phyloP scores from a whole-genome alignment of 371 early-diverging fungal species.

The Cokeromyces recurvatus region DNA sequence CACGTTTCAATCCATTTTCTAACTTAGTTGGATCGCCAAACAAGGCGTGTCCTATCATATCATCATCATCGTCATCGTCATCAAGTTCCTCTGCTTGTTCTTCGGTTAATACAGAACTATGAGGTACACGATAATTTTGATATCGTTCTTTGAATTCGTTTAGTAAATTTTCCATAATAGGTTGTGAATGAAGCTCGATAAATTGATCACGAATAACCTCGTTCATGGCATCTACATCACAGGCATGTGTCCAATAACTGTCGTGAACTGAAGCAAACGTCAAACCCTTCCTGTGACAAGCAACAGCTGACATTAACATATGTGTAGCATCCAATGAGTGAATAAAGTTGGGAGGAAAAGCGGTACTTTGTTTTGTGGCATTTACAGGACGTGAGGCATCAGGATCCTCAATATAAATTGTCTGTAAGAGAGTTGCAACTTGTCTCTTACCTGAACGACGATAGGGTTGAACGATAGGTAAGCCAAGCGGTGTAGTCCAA shows the following conservation, averaged over 20 bases:
- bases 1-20: constrained; percentile 22
- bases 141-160: constrained; percentile 86
- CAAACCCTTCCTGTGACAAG: constrained; percentile 75
- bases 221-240: constrained; percentile 87
- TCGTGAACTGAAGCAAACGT: constrained; percentile 97
- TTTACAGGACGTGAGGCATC: constrained; percentile 79
- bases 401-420: constrained; percentile 70
- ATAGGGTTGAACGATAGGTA: constrained; percentile 97
- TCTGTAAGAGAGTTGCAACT: constrained; percentile 77
- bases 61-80: not conserved
- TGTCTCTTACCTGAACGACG: constrained; percentile 65
- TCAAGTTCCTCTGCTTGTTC: not conserved
- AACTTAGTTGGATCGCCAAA: constrained; percentile 12
- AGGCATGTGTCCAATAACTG: constrained; percentile 97
- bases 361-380: constrained; percentile 87
- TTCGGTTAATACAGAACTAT: constrained; percentile 11
- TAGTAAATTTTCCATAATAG: constrained; percentile 81
- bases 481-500: constrained; percentile 96
- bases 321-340: constrained; percentile 97
- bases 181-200: constrained; percentile 77
- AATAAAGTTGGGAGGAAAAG: constrained; percentile 98
- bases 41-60: too few species aligned
- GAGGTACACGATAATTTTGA: constrained; percentile 65
- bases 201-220: constrained; percentile 86
- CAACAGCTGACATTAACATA: constrained; percentile 93